Conservation (phyloP, 768 basidiomycete species). For the Tephrocybe sp. region DNA sequence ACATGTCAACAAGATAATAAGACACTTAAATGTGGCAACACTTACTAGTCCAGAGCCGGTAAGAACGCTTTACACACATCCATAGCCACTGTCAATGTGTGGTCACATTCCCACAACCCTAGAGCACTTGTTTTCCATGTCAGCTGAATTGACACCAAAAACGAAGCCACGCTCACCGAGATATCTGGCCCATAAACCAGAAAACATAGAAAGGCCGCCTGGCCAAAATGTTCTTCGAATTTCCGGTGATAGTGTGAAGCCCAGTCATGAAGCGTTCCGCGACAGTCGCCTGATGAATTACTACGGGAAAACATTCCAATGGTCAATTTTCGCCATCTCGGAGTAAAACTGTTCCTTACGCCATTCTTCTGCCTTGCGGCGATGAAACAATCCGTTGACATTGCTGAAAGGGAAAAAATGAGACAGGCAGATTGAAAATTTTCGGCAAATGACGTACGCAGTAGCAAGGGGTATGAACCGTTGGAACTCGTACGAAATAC, state of each 20-base stretch:
- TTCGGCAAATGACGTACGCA: constrained; percentile 35
- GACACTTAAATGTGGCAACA: constrained; percentile 14
- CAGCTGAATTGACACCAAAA: constrained; percentile 3
- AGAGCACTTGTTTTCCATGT: constrained; percentile 38
- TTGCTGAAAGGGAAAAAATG: constrained; percentile 26
- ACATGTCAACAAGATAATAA: constrained; percentile 9
- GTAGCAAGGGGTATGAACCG: constrained; percentile 58
- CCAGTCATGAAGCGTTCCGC: constrained; percentile 59
- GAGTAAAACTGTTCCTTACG: constrained; percentile 35
- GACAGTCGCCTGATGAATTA: constrained; percentile 57
- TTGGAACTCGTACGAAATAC: constrained; percentile 67
- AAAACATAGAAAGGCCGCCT: constrained; percentile 66
- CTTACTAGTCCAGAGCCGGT: constrained; percentile 54
- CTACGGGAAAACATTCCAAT: constrained; percentile 28
- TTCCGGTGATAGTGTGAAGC: constrained; percentile 59
- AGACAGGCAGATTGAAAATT: not conserved
- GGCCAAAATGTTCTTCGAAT: constrained; percentile 43
- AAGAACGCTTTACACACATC: constrained; percentile 62
- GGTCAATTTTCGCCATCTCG: constrained; percentile 2
- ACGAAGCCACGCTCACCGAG: constrained; percentile 34
- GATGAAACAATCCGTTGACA: constrained; percentile 44
- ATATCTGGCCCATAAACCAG: constrained; percentile 75
- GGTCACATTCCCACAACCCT: constrained; percentile 59
- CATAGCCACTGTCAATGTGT: constrained; percentile 54
- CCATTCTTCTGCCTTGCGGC: constrained; percentile 65